Evolutionary conservation across 768 basidiomycete species (phyloP).

Genomic region (Sistotremastrum suecicum): DNA sequence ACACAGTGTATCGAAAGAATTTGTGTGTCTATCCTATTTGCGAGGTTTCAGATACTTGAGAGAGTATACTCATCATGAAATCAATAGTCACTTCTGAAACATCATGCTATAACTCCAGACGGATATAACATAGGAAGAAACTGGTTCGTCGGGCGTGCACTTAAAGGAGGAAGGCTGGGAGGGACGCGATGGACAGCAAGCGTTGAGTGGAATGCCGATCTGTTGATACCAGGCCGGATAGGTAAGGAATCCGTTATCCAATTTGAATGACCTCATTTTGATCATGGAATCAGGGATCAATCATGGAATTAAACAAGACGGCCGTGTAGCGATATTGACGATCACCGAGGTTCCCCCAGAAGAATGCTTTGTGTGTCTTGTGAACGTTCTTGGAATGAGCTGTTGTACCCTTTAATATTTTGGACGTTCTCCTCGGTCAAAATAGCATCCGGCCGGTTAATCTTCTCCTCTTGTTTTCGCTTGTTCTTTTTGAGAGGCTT

Average conservation of each 20-base stretch:
- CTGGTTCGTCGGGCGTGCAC: constrained; percentile 55
- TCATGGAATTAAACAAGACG: constrained; percentile 72
- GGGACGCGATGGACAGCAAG: constrained; percentile 64
- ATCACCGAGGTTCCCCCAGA: constrained; percentile 16
- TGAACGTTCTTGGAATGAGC: no score
- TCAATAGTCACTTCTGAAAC: constrained; percentile 14
- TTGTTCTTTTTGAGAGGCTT: no score
- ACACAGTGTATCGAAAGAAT: no score
- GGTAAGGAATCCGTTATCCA: constrained; percentile 26
- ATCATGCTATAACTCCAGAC: constrained; percentile 61
- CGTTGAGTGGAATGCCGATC: constrained; percentile 59
- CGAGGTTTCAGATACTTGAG: no score
- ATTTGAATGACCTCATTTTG: neutral
- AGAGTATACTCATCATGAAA: no score
- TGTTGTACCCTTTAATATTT: no score
- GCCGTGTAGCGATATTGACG: constrained; percentile 62
- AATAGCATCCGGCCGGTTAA: no score
- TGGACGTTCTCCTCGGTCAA: no score
- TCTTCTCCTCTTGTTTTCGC: no score
- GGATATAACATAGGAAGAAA: constrained; percentile 80
- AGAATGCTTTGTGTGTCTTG: no score
- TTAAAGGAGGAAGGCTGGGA: constrained; percentile 44
- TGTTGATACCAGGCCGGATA: constrained; percentile 52
- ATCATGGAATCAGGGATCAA: constrained; percentile 44
- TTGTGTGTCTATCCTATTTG: no score